These are phyloP conservation scores for Lichtheimia corymbifera DNA, from an alignment of 371 early-diverging fungal species.

Conservation along the genomic window DNA sequence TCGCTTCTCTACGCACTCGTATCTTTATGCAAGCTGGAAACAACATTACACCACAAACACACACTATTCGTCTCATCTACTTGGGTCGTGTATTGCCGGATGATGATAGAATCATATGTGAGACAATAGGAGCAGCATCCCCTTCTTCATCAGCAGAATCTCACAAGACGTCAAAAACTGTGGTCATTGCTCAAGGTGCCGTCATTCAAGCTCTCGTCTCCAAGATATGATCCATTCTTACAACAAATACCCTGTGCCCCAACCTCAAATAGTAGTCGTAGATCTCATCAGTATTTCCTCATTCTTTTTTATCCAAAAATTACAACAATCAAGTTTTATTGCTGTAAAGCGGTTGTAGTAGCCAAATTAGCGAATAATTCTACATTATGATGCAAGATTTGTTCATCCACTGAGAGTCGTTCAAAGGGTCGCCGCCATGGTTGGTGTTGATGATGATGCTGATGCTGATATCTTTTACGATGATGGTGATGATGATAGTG, in stretches of 20 bases:
- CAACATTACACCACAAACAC: constrained; percentile 20
- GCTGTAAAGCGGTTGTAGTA: not conserved
- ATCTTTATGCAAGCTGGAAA: constrained; percentile 25
- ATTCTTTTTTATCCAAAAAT: too few species aligned
- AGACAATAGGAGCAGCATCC: constrained; percentile 1
- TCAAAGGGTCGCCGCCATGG: not conserved
- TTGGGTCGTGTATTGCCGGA: constrained; percentile 37
- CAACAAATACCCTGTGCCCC: not conserved
- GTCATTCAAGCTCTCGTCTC: constrained; percentile 35
- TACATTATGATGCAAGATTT: constrained; percentile 8
- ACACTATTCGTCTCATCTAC: constrained; percentile 36
- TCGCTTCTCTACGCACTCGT: constrained; percentile 26
- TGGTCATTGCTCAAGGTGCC: constrained; percentile 21
- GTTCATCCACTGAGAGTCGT: constrained; percentile 1
- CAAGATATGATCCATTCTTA: constrained; percentile 3
- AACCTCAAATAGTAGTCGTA: not conserved
- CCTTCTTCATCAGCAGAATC: too few species aligned
- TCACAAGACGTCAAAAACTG: constrained; percentile 5
- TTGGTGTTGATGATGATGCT: not conserved
- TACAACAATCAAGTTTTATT: not conserved
- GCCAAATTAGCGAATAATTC: constrained; percentile 5
- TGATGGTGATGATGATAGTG: too few species aligned
- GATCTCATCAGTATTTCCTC: not conserved
- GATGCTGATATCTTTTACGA: too few species aligned
- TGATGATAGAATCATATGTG: constrained; percentile 19